These are phyloP conservation scores for Gastrolobium villosum DNA, from an alignment of 306 rosid genomes.

Conservation along the genomic window DNA sequence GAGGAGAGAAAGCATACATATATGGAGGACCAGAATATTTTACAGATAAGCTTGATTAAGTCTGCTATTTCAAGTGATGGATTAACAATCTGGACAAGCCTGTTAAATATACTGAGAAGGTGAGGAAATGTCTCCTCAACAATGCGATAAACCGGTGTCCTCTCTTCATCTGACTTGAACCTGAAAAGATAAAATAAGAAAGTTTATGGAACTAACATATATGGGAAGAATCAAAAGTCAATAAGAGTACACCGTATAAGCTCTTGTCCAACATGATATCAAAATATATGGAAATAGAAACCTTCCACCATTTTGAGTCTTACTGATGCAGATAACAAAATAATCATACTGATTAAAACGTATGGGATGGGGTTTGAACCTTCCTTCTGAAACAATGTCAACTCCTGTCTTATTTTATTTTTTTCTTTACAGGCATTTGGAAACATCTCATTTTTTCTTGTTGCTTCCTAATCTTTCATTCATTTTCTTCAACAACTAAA, in stretches of 20 bases:
- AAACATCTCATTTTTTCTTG: background rate
- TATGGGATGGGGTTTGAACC: constrained; percentile 1
- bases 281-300: constrained; percentile 18
- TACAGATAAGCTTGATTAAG: constrained; percentile 94
- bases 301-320: constrained; percentile 19
- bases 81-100: constrained; percentile 86
- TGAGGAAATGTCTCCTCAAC: constrained; percentile 96
- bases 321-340: background rate
- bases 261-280: constrained; percentile 6
- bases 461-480: constrained; percentile 12
- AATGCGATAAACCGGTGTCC: constrained; percentile 83
- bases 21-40: constrained; percentile 99
- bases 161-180: constrained; percentile 97
- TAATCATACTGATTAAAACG: background rate
- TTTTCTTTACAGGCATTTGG: background rate
- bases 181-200: constrained; percentile 54
- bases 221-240: constrained; percentile 21
- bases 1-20: constrained; percentile 66
- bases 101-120: constrained; percentile 82
- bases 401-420: background rate
- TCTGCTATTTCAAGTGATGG: constrained; percentile 94
- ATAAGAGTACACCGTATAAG: background rate
- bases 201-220: constrained; percentile 23
- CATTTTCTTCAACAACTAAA: constrained; percentile 27
- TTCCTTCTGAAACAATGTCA: constrained; percentile 29